phyloP scores from a whole-genome alignment of 768 basidiomycete genomes.

The Rhodotorula sphaerocarpa region DNA sequence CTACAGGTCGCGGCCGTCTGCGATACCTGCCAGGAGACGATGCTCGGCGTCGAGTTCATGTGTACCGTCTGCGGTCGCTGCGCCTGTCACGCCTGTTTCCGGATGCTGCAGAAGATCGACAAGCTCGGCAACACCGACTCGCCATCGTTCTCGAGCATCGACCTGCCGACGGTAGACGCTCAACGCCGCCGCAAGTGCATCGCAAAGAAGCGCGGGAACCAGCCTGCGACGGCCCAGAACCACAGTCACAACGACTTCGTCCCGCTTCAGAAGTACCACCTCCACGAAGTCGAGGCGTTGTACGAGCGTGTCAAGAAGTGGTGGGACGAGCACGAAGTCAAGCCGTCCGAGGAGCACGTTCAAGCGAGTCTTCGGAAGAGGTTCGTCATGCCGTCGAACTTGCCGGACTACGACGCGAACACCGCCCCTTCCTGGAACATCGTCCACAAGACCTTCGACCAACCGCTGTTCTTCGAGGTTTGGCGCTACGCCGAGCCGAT shows the following conservation, averaged over 20 bases:
- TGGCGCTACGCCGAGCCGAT: slow-evolving; percentile 19
- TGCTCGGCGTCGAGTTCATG: slow-evolving; percentile 15
- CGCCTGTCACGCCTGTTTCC: slow-evolving; percentile 17
- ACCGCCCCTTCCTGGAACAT: slow-evolving; percentile 11
- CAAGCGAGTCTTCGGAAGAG: slow-evolving; percentile 8
- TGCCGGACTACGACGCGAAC: slow-evolving; percentile 10
- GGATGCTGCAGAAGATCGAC: slow-evolving; percentile 6
- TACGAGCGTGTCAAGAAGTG: neutral
- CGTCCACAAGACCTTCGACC: neutral
- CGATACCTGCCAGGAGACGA: slow-evolving; percentile 23
- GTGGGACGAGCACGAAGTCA: slow-evolving; percentile 2
- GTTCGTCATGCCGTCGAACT: slow-evolving; percentile 1
- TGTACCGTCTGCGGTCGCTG: slow-evolving; percentile 26
- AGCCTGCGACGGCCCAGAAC: neutral
- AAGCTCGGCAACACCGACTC: too few species aligned
- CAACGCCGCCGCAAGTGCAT: slow-evolving; percentile 30
- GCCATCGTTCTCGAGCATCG: neutral
- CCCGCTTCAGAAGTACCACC: slow-evolving; percentile 5
- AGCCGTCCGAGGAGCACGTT: slow-evolving; percentile 2
- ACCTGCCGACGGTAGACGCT: slow-evolving; percentile 3
- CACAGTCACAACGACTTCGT: slow-evolving; percentile 5
- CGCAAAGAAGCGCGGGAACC: slow-evolving; percentile 24
- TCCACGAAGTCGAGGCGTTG: slow-evolving; percentile 6
- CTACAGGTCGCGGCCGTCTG: slow-evolving; percentile 12
- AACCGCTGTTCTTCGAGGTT: slow-evolving; percentile 23